These are phyloP conservation scores for Vinca minor DNA, from an alignment of 257 asterid species.

Conservation along the genomic window DNA sequence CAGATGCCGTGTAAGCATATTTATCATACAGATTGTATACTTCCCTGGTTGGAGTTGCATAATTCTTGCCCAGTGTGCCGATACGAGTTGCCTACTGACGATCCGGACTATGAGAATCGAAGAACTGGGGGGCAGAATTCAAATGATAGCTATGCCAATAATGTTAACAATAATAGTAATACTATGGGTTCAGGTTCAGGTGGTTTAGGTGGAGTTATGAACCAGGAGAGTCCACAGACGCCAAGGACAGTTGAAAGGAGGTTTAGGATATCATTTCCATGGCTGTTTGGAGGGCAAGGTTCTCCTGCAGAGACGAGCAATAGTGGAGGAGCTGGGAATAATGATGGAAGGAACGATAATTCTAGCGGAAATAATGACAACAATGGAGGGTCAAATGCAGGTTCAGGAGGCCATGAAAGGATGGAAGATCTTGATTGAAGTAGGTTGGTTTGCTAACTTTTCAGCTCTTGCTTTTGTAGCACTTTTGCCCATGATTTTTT, in stretches of 20 bases:
- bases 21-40: constrained; percentile 71
- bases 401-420: no score
- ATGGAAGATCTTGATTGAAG: constrained; percentile 70
- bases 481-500: background rate
- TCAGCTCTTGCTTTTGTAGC: background rate
- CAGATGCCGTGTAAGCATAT: constrained; percentile 87
- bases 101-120: constrained; percentile 60
- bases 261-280: constrained; percentile 63
- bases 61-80: constrained; percentile 94
- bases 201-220: constrained; percentile 28
- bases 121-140: constrained; percentile 29
- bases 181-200: constrained; percentile 28
- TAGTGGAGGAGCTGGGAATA: constrained; percentile 34
- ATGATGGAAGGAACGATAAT: constrained; percentile 31
- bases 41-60: constrained; percentile 88
- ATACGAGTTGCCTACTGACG: constrained; percentile 82
- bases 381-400: constrained; percentile 29
- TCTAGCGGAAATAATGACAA: constrained; percentile 16
- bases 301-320: constrained; percentile 61
- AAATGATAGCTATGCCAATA: constrained; percentile 11
- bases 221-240: constrained; percentile 33
- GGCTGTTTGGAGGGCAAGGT: constrained; percentile 51
- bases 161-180: constrained; percentile 14
- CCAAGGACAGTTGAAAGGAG: constrained; percentile 57
- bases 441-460: constrained; percentile 19